These are phyloP conservation scores for Cutaneotrichosporon cyanovorans DNA, from an alignment of 1,284 basidiomycete genomes.

Conservation along the genomic window DNA sequence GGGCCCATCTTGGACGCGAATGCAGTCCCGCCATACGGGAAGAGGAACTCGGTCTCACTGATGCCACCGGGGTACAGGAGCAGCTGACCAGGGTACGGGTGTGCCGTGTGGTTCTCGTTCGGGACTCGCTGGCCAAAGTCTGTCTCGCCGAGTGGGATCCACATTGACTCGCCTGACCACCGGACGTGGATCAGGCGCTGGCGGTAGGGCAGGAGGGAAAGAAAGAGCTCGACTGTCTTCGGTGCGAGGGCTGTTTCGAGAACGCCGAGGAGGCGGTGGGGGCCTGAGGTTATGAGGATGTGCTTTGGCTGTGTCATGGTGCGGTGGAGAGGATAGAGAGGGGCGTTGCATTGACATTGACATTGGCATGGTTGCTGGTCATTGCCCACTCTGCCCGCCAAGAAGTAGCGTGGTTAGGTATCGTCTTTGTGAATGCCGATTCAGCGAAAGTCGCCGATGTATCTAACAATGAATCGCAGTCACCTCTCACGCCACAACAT, in stretches of 20 bases:
- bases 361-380: neutral
- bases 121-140: constrained; percentile 5
- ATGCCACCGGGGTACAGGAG: constrained; percentile 17
- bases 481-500: no score
- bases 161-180: constrained; percentile 19
- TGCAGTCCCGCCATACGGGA: constrained; percentile 11
- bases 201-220: constrained; percentile 13
- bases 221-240: constrained; percentile 11
- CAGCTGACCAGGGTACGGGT: constrained; percentile 12
- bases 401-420: constrained; percentile 11
- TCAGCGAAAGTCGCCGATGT: constrained; percentile 10
- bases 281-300: constrained; percentile 10
- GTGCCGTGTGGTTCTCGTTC: constrained; percentile 18
- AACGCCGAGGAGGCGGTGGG: constrained; percentile 10
- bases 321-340: no score
- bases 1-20: constrained; percentile 18
- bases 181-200: constrained; percentile 18
- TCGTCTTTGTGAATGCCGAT: constrained; percentile 6
- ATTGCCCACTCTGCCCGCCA: neutral
- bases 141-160: constrained; percentile 17
- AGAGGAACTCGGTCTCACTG: constrained; percentile 17
- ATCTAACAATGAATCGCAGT: no score
- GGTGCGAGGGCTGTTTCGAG: constrained; percentile 13
- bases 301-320: neutral
- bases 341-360: no score